Percentiles rank a stretch among this genome's conserved stretches.
These are phyloP conservation scores for Groenewaldozyma auringiensis DNA, from an alignment of 1,139 yeast species.

Conservation along the genomic window DNA sequence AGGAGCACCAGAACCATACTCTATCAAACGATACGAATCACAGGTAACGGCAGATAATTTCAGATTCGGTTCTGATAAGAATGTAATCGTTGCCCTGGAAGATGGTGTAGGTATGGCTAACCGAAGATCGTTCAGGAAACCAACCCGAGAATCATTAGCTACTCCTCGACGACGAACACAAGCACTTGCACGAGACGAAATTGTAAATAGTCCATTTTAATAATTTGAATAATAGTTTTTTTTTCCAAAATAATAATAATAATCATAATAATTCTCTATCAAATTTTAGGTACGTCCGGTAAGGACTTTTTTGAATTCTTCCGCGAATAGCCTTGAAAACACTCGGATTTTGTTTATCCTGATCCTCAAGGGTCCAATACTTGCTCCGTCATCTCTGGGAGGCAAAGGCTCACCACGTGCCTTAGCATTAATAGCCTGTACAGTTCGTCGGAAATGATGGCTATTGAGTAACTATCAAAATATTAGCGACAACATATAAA, in stretches of 20 bases:
- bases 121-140: constrained; percentile 49
- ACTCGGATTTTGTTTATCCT: constrained; percentile 46
- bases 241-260: neutral
- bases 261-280: neutral
- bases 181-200: constrained; percentile 24
- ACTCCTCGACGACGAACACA: constrained; percentile 25
- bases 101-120: constrained; percentile 65
- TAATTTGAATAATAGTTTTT: neutral
- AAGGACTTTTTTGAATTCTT: constrained; percentile 46
- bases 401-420: constrained; percentile 33
- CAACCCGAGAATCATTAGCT: constrained; percentile 43
- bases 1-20: constrained; percentile 51
- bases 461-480: constrained; percentile 42
- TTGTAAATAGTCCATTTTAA: constrained; percentile 29
- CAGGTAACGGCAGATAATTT: constrained; percentile 71
- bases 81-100: constrained; percentile 61
- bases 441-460: constrained; percentile 61
- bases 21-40: constrained; percentile 55
- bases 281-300: constrained; percentile 7
- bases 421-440: constrained; percentile 57
- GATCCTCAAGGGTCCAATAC: constrained; percentile 14
- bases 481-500: neutral
- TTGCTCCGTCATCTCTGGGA: constrained; percentile 17
- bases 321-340: constrained; percentile 51
- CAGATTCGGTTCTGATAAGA: constrained; percentile 62